Evolutionary conservation across 2,329 filamentous ascomycete species (phyloP), one percentile per base, ranked within the genome.

Genomic region (Colletotrichum echinochloae): DNA sequence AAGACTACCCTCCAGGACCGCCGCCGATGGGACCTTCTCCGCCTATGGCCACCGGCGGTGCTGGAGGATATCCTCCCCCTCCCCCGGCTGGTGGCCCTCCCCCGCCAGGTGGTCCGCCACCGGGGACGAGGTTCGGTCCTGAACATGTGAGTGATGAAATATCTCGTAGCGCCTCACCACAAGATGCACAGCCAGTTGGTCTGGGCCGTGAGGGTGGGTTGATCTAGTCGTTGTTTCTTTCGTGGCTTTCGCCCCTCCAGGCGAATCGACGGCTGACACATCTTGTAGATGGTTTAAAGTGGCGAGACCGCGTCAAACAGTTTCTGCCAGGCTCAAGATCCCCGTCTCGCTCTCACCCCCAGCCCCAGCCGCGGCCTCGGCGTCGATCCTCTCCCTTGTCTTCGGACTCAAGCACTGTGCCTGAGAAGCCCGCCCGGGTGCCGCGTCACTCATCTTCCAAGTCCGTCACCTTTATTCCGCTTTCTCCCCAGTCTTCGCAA

Each of bases 401-500:
- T 5, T 70, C 73, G 5, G 70, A 73, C 14, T 65, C 61, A 18
- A 48, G 65, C 14, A n/a, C 44, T 18, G 30, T 44, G 5, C 70
- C 71, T 6, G 70, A 65, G 2, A 51, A 57, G 11, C 49, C 52
- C n/a, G 44, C 57, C 44, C 35, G 33, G 12, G 8, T 69, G 16
- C 74, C 75, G 5, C 66, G 71, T 18, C 72, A 74, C 16, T 33
- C 74, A 66, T 70, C 73, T 14, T 70, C 79, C 28, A 85, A 85
- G 70, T 82, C 83, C 0, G 84, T 87, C 1, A 74, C 78, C 1
- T 88, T 87, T 65, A 80, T 82, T 2, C 85, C 86, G 0, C 75
- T 88, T 49, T 87, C 85, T 3, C 86, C 86, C 0, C 82, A 84
- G 62, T 86, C 84, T 20, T 82, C 82, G 0, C 81, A 77, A 65